Evolutionary conservation across 139 green algal genomes (phyloP).

Genomic region (Deuterostichococcus epilithicus): DNA sequence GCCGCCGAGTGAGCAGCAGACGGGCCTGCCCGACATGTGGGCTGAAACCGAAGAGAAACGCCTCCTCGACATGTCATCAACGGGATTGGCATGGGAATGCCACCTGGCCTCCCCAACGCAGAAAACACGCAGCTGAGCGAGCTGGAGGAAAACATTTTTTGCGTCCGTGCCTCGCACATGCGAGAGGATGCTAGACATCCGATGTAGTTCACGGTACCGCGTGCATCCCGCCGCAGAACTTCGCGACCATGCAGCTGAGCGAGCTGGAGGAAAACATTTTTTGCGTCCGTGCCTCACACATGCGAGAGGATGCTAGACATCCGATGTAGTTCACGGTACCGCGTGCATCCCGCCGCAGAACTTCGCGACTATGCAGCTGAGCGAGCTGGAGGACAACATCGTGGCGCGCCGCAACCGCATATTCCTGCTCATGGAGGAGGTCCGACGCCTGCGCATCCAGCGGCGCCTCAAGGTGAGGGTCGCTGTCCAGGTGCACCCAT

Average conservation of each 20-base stretch:
- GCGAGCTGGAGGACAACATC: conserved; percentile 80
- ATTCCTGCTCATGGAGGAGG: conserved; percentile 97
- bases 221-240: too few relatives aligned
- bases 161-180: not conserved
- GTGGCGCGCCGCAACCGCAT: conserved; percentile 76
- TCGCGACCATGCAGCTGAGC: conserved; percentile 38
- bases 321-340: too few relatives aligned
- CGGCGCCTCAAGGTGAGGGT: conserved; percentile 72
- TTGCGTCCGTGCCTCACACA: not conserved
- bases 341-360: conserved; percentile 49
- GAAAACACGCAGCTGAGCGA: not conserved
- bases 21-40: too few relatives aligned
- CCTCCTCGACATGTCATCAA: too few relatives aligned
- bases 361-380: conserved; percentile 76
- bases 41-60: too few relatives aligned
- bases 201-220: too few relatives aligned
- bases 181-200: too few relatives aligned
- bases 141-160: not conserved
- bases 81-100: too few relatives aligned
- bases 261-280: not conserved
- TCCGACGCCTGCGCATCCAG: conserved; percentile 92
- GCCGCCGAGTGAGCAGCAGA: not conserved
- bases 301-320: too few relatives aligned
- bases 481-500: not conserved
- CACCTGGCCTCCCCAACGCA: too few relatives aligned